Evolutionary conservation across 1,284 basidiomycete species (phyloP), one percentile per base, ranked within the genome.

Genomic region (Pseudozyma hubeiensis): DNA sequence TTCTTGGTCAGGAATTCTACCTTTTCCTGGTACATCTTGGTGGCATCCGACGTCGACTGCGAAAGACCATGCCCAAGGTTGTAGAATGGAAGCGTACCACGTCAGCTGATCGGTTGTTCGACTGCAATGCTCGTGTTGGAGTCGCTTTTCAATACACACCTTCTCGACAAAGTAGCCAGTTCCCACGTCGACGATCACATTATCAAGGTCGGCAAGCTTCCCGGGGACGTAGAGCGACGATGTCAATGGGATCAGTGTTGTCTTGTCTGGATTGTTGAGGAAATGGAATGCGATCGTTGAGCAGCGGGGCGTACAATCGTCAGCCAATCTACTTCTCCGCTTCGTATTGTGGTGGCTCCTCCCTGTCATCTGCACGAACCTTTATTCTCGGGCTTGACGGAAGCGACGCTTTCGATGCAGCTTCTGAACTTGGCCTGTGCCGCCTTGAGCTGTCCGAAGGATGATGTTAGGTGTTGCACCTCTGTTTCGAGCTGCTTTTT

Each of bases 91-190:
- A 33, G 43, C 34, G 31, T 14, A n/a, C 35, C 37, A n/a, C 24
- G 29, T 50, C 17, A 31, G 29, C n/a, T 11, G 43, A 24, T 29
- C 24, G 29, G 8, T 3, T 13, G 34, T 13, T 24, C 6, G 24
- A 24, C 24, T 24, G 24, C 2, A 1, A 24, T 24, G 24, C 24
- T 24, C 24, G 24, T 24, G 24, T 24, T 24, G 24, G 24, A 4
- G 4, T n/a, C 10, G 2, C 16, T 13, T n/a, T 2, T 7, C n/a
- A 7, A 7, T 6, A 58, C 87, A 64, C 58, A 93, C 94, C 89
- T 97, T 98, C 85, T 93, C 91, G 17, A 99, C 91, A 81, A 92
- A 98, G 86, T 97, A 99, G 0, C 96, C 96, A 0, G 96, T 98
- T 2, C 96, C 96, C 34, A 99, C 89, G 84, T 99, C 96, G 17